Evolutionary conservation across 352 stramenopile genomes (phyloP), one percentile per base, ranked within the genome.

Genomic region (Globisporangium nunn): DNA sequence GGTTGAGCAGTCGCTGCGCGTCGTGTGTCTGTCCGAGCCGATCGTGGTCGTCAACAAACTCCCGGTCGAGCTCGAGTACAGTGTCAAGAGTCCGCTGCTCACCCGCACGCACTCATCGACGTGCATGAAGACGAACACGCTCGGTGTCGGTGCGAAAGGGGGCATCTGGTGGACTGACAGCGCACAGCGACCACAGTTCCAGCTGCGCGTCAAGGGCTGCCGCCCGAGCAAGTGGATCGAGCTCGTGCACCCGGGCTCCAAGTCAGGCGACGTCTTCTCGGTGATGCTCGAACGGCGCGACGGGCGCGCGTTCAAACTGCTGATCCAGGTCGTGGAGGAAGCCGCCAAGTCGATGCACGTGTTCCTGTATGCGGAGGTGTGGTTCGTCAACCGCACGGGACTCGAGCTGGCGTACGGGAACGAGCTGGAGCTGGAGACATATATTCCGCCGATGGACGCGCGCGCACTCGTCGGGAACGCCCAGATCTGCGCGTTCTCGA

Each of bases 31-130:
- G 39, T 74, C 69, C 3, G 80, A 93, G 50, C 81, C 84, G 7
- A 74, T 92, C 46, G 71, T 83, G n/a, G 50, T 93, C 5, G 66
- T 91, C 4, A 93, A 93, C 50, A 93, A 93, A 56, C 70, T 91
- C 1, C 81, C 84, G 3, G 74, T 91, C 11, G 62, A 71, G n/a
- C 17, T 93, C 14, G 68, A 67, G 28, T 93, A 74, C 43, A 68
- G 73, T 43, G 66, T 85, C 6, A 73, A 71, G 33, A 86, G 74
- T 30, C 59, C 75, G 0, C 54, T 58, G 14, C 61, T 67, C 40
- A 71, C 63, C n/a, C 60, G 60, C 33, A 45, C 51, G 40, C 80
- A 63, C 40, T 60, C 70, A 33, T 70, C 65, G 15, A 62, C 64
- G 2, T 67, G 54, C 3, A 66, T 81, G 33, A 54, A 53, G 15